Evolutionary conservation across 2,329 filamentous ascomycete species (phyloP), one percentile per base, ranked within the genome.

Genomic region (Chalaropsis ovoidea): DNA sequence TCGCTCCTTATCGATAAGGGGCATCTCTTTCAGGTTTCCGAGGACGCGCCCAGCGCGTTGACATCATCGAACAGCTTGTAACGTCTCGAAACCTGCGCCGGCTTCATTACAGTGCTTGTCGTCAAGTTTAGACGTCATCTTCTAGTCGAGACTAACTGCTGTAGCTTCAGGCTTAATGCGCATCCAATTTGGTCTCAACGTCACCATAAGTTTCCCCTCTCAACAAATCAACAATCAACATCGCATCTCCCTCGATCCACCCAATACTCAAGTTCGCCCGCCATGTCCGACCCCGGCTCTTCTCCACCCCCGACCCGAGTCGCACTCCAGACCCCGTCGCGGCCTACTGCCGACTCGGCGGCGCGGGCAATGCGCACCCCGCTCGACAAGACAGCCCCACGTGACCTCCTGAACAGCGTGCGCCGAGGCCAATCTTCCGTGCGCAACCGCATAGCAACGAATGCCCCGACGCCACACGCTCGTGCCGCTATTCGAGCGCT

Each of bases 401-500:
- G 75, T 31, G 74, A 76, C 19, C 71, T 76, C 41, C 73, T 76
- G 60, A 76, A 75, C 62, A 77, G 76, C 2, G 70, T 75, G 41
- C 71, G 75, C 15, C 74, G 75, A 41, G 78, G 77, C 11, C 76
- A 77, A 49, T 78, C 78, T 10, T 67, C 63, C 24, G 68, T 63
- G 10, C 67, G 62, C 17, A 35, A 58, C 13, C 52, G 52, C 27
- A 49, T 42, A 0, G 35, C 31, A 2, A 58, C 66, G 68, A 76
- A 78, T 72, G 75, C 76, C 13, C 76, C 78, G 2, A 86, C 84
- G 19, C 84, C 84, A 0, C 84, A 87, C 71, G 83, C 81, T 60
- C 81, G 80, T 69, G 84, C 83, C 11, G 84, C 84, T 54, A 80
- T 79, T 61, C 78, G 81, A 58, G 80, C 83, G 41, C 77, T 86